Evolutionary conservation across 148 eudicot species (phyloP).

Genomic region (Cornus suecica): DNA sequence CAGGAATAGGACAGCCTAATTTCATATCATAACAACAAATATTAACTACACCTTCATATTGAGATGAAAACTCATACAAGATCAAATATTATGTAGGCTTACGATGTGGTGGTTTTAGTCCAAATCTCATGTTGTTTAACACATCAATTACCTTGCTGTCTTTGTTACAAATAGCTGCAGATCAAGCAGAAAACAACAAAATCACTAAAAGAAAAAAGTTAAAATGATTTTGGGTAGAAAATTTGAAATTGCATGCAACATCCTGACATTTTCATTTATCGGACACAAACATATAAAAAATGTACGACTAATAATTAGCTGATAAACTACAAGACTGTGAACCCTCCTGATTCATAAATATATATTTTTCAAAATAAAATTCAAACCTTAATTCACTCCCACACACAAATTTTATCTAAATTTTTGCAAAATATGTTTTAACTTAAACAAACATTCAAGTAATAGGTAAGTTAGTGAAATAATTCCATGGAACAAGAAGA

Average conservation of each 20-base stretch:
- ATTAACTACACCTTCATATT: neutral
- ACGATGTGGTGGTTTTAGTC: slow-evolving; percentile 82
- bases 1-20: slow-evolving; percentile 86
- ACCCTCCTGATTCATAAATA: neutral
- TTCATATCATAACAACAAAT: slow-evolving; percentile 10
- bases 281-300: too few relatives aligned
- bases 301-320: neutral
- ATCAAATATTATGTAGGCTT: slow-evolving; percentile 30
- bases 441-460: neutral
- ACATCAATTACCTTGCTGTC: slow-evolving; percentile 69
- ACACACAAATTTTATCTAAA: neutral
- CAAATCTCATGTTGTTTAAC: slow-evolving; percentile 81
- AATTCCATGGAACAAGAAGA: neutral
- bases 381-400: neutral
- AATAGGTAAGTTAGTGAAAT: neutral
- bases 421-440: neutral
- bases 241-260: neutral
- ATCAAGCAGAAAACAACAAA: slow-evolving; percentile 27
- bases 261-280: neutral
- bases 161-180: slow-evolving; percentile 89
- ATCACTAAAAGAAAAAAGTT: neutral
- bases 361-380: too few relatives aligned
- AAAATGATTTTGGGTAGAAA: neutral
- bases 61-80: neutral
- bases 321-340: neutral